Base-by-base conservation (phyloP, 2,329 filamentous ascomycete genomes). In the Gaeumannomyces sp. region DNA sequence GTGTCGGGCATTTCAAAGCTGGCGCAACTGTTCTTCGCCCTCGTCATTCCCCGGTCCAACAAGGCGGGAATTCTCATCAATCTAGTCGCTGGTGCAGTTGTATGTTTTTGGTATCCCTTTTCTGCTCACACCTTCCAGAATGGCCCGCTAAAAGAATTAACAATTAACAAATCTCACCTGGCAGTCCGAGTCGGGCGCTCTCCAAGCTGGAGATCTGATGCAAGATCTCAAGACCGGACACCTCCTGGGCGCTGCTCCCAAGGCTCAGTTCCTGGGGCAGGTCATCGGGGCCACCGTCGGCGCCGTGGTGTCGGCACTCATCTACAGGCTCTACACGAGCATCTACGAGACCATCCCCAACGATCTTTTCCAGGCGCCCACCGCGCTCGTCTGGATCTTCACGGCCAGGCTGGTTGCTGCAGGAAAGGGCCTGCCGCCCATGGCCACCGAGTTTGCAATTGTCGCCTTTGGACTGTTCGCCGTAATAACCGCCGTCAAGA, bases 151-250 rank as follows among this genome's bases (percentile, higher is more conserved):
- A 53, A 22, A 14, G 35, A 25, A 10, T 7, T 53, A 22, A 11
- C 22, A 53, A n/a, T n/a, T n/a, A n/a, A n/a, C n/a, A n/a, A n/a
- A n/a, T 53, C 45, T 53, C n/a, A n/a, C 22, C 27, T 16, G 6
- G 4, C 22, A 70, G 62, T 73, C 72, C 27, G 72, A 74, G 65
- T 70, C 72, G 77, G 82, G 95, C 6, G 95, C 95, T 4, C 81
- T 98, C 5, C 95, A 99, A 79, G 94, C 95, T 3, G 95, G 95
- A 11, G 95, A 99, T 75, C 86, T 99, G 64, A 91, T 99, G 85
- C 95, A 99, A 74, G 95, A 99, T 74, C 84, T 99, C 35, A 99
- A 99, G 76, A 97, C 95, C 0, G 95, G 95, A 0, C 93, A 99
- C 75, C 80, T 99, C 0, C 84, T 99, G 0, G 93, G 94, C 14